phyloP scores from a whole-genome alignment of 192 early-diverging fungal genomes.

The Coemansia nantahalensis region DNA sequence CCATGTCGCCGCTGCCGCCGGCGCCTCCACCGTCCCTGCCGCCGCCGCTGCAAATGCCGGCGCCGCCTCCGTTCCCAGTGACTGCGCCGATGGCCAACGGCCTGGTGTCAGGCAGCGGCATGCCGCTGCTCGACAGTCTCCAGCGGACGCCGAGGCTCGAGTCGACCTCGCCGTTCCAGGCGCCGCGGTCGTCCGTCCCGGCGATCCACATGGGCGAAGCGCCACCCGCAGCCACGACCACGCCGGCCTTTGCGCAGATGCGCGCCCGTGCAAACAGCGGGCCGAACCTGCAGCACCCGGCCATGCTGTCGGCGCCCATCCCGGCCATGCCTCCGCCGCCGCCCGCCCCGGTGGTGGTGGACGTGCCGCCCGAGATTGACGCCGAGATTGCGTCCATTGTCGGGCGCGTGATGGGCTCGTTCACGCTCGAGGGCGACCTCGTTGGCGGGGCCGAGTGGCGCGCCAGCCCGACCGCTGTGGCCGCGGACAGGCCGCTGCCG shows the following conservation, averaged over 20 bases:
- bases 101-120: slow-evolving; percentile 2
- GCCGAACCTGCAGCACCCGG: slow-evolving; percentile 5
- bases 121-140: slow-evolving; percentile 22
- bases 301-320: neutral
- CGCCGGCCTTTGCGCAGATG: slow-evolving; percentile 6
- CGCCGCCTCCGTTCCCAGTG: neutral
- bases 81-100: neutral
- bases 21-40: no score
- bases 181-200: slow-evolving; percentile 22
- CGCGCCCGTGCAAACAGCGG: slow-evolving; percentile 43
- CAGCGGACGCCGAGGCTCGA: slow-evolving; percentile 10
- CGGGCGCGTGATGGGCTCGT: slow-evolving; percentile 44
- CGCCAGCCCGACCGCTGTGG: slow-evolving; percentile 22
- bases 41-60: no score
- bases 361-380: slow-evolving; percentile 38
- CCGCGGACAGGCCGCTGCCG: slow-evolving; percentile 4
- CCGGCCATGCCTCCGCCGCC: neutral
- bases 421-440: slow-evolving; percentile 36
- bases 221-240: slow-evolving; percentile 3
- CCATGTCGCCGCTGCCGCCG: no score
- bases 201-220: slow-evolving; percentile 13
- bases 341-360: slow-evolving; percentile 1
- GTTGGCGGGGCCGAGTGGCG: slow-evolving; percentile 43
- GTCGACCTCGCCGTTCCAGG: slow-evolving; percentile 12
- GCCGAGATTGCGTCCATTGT: slow-evolving; percentile 49